phyloP scores from a whole-genome alignment of 306 rosid species.

The Corylus avellana region DNA sequence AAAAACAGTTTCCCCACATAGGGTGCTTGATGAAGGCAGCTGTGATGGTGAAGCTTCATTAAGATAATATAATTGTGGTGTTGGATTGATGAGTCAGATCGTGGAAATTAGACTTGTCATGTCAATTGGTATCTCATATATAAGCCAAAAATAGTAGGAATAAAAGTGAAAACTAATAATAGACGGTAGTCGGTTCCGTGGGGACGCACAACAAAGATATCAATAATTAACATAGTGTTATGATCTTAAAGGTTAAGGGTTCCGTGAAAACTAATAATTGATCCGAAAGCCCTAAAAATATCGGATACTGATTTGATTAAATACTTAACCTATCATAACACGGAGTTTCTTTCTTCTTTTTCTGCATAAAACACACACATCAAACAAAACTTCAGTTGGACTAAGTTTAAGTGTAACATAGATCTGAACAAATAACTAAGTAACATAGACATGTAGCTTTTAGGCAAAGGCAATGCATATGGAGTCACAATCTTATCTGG shows the following conservation, averaged over 20 bases:
- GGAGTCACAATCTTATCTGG: conserved; percentile 34
- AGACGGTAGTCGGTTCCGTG: neutral
- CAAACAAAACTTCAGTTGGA: neutral
- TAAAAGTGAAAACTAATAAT: neutral
- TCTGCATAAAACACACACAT: neutral
- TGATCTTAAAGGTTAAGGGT: too few relatives aligned
- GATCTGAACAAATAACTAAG: neutral
- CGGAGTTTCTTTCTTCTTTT: neutral
- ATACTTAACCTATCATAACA: too few relatives aligned
- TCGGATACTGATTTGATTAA: too few relatives aligned
- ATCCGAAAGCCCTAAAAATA: too few relatives aligned
- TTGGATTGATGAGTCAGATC: conserved; percentile 53
- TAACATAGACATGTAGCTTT: neutral
- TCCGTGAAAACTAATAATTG: too few relatives aligned
- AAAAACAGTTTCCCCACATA: neutral
- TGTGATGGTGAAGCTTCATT: conserved; percentile 33
- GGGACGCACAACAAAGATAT: neutral
- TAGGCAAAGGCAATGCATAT: conserved; percentile 5
- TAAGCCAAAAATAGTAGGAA: conserved; percentile 2
- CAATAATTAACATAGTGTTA: too few relatives aligned
- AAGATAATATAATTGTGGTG: conserved; percentile 32
- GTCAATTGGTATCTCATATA: conserved; percentile 11
- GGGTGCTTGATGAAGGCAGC: conserved; percentile 32
- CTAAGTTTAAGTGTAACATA: neutral
- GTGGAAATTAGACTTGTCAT: conserved; percentile 24